phyloP scores from a whole-genome alignment of 2,329 filamentous ascomycete genomes.

The Phyllachora maydis region DNA sequence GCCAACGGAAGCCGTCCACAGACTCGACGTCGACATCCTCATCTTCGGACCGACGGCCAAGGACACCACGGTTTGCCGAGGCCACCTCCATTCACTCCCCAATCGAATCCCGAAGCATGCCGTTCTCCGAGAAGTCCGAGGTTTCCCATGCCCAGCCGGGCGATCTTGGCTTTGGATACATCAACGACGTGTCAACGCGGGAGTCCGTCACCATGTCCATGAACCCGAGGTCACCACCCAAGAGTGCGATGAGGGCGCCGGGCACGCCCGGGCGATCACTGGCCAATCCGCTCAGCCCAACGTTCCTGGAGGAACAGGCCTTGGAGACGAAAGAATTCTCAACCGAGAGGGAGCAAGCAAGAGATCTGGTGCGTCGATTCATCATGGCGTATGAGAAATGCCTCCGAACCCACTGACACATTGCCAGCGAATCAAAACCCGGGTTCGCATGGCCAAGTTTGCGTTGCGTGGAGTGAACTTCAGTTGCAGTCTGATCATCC shows the following conservation, averaged over 20 bases:
- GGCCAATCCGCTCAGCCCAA: conserved; percentile 69
- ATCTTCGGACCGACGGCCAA: conserved; percentile 39
- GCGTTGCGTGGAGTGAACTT: conserved; percentile 93
- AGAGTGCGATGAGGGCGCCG: conserved; percentile 77
- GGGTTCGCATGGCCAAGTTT: conserved; percentile 84
- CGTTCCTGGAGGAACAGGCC: conserved; percentile 71
- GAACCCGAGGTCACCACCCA: conserved; percentile 60
- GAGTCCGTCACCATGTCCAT: conserved; percentile 39
- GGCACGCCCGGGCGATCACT: conserved; percentile 58
- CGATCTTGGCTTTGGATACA: conserved; percentile 86
- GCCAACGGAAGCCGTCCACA: conserved; percentile 24
- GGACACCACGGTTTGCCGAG: conserved; percentile 64
- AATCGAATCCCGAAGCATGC: conserved; percentile 30
- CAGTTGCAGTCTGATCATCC: conserved; percentile 85
- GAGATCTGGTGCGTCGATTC: conserved; percentile 70
- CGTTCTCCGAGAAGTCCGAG: conserved; percentile 36
- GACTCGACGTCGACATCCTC: conserved; percentile 29
- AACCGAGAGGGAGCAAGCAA: conserved; percentile 73
- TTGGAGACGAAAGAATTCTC: conserved; percentile 66
- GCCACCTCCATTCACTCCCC: conserved; percentile 64
- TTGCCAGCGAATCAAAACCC: conserved; percentile 76
- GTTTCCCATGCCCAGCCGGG: conserved; percentile 50
- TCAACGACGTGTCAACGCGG: conserved; percentile 35
- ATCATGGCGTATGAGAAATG: too few species aligned
- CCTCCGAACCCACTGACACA: too few species aligned